Base-by-base conservation (phyloP, 1,284 basidiomycete genomes). In the Malassezia dermatis region DNA sequence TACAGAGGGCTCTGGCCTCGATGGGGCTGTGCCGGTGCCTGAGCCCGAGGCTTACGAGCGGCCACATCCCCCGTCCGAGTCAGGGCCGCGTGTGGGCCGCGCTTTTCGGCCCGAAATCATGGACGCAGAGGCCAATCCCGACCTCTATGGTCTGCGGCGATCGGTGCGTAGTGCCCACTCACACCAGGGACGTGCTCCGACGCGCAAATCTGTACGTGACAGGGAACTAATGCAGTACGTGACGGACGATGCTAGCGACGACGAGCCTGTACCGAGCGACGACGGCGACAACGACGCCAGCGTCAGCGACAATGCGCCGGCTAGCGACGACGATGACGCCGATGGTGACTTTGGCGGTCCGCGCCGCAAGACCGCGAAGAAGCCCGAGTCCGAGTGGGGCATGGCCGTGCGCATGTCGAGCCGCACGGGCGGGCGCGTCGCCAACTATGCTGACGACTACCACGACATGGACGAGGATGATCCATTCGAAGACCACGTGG, bases 241-340 rank as follows among this genome's bases (percentile, higher is more conserved):
- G 27, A 37, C 41, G 44, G 45, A 55, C 31, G 61, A 65, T 8
- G 53, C 31, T 30, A 57, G 59, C 47, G 62, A 65, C 15, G 58
- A 61, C 4, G 62, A 56, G 32, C 60, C 31, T 24, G 59, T 52
- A 23, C 53, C 56, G 30, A 58, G 58, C 30, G 58, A 59, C 10
- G 48, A 41, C 39, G 42, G 46, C 52, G 49, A 49, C 28, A 52
- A 30, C 21, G 32, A 44, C 31, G 53, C 60, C 30, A 72, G 88
- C 87, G 4, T 32, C 13, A 88, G 88, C 72, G 89, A 87, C 11
- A 88, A 90, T 67, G 90, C 89, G 70, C 88, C 85, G 32, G 80
- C 84, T 24, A 85, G 85, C 85, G 49, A 83, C 80, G 69, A 86
- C 84, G 75, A 80, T 50, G 87, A 86, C 68, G 76, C 72, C 28